Evolutionary conservation across 257 asterid genomes (phyloP).

Genomic region (Solanum tarijense): DNA sequence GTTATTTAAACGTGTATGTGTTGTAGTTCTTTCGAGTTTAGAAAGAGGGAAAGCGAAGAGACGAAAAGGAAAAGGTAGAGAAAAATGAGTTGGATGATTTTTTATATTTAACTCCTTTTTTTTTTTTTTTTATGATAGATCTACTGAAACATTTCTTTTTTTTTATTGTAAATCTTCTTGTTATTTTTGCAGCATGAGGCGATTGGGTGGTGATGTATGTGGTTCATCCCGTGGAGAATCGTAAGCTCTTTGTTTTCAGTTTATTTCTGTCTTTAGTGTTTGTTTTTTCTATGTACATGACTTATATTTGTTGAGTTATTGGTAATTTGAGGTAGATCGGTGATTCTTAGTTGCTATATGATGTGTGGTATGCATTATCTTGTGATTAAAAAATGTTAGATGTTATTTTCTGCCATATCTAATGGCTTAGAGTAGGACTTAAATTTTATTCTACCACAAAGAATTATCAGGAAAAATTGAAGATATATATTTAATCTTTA

Average conservation of each 20-base stretch:
- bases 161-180: slow-evolving; percentile 3
- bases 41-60: not conserved
- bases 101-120: not conserved
- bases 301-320: not conserved
- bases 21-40: slow-evolving; percentile 5
- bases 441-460: not conserved
- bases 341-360: slow-evolving; percentile 11
- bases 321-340: slow-evolving; percentile 14
- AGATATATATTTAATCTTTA: slow-evolving; percentile 29
- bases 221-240: slow-evolving; percentile 56
- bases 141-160: slow-evolving; percentile 18
- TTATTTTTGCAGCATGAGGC: slow-evolving; percentile 55
- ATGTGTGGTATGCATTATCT: not conserved
- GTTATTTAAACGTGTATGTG: not conserved
- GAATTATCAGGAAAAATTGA: not conserved
- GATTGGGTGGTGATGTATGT: slow-evolving; percentile 52
- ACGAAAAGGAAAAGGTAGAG: not conserved
- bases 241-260: slow-evolving; percentile 34
- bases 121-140: slow-evolving; percentile 22
- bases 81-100: slow-evolving; percentile 5
- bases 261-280: not conserved
- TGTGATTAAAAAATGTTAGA: slow-evolving; percentile 19
- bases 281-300: not conserved
- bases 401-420: not conserved
- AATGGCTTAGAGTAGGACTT: not conserved